A percentile compares a stretch with the other conserved stretches of the same genome.
Evolutionary conservation across 257 asterid species (phyloP).

Genomic region (Solanum sparsipilum): DNA sequence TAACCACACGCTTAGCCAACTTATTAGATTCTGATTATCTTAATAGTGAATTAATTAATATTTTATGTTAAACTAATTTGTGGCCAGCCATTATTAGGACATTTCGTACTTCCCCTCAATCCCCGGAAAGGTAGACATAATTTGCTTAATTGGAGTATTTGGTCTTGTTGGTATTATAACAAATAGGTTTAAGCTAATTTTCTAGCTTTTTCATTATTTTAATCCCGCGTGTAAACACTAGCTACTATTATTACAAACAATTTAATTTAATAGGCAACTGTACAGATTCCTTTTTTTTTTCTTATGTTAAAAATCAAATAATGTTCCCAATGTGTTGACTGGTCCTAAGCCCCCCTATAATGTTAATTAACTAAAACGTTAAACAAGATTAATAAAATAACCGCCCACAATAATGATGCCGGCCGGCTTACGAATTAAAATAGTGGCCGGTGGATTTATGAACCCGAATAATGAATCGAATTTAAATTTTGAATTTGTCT

Average conservation of each 20-base stretch:
- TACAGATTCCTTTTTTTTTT: not conserved
- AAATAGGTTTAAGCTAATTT: not conserved
- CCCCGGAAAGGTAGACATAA: slow-evolving; percentile 1
- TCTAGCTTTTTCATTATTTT: not conserved
- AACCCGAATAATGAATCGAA: not conserved
- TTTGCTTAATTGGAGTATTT: not conserved
- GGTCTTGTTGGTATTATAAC: not conserved
- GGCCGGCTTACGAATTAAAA: slow-evolving; percentile 19
- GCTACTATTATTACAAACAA: not conserved
- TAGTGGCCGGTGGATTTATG: not conserved
- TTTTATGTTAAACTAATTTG: not conserved
- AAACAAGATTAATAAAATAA: slow-evolving; percentile 16
- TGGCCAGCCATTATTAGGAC: not conserved
- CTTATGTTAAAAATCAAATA: not conserved
- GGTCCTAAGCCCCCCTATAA: not conserved
- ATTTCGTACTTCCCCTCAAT: not conserved
- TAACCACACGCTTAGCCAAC: not conserved
- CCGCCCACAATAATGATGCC: slow-evolving; percentile 61
- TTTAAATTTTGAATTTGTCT: not conserved
- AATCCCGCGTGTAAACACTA: not conserved
- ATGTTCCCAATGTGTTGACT: not conserved
- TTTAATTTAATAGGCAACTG: not conserved
- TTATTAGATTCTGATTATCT: not conserved
- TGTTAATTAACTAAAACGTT: slow-evolving; percentile 1
- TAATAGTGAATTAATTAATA: not conserved